Evolutionary conservation across 495 filamentous ascomycete genomes (phyloP).

Genomic region (Symbiotaphrina buchneri): DNA sequence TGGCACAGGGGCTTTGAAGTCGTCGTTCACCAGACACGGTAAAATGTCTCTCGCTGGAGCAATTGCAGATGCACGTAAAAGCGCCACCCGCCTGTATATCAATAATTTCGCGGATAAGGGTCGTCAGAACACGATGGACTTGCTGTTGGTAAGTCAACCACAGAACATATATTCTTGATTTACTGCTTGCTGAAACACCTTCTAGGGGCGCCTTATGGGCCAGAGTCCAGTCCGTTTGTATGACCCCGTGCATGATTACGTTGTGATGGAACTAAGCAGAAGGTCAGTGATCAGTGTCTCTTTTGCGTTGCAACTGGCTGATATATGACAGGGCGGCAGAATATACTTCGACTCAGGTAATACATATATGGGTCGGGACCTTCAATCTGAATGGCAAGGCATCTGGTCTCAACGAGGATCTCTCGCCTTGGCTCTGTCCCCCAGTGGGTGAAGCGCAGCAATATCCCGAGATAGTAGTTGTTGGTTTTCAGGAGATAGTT

Average conservation of each 20-base stretch:
- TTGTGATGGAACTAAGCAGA: constrained; percentile 48
- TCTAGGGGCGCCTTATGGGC: constrained; percentile 49
- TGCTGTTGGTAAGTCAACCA: constrained; percentile 30
- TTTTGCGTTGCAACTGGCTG: not conserved
- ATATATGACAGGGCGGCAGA: constrained; percentile 8
- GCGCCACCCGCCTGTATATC: constrained; percentile 78
- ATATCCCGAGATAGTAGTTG: constrained; percentile 58
- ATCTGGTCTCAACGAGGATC: constrained; percentile 50
- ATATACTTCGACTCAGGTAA: constrained; percentile 14
- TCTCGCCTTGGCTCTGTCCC: constrained; percentile 64
- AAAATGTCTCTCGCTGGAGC: constrained; percentile 92
- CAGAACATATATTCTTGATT: not conserved
- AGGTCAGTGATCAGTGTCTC: constrained; percentile 11
- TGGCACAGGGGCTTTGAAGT: constrained; percentile 85
- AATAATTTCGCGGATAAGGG: constrained; percentile 94
- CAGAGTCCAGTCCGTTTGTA: constrained; percentile 69
- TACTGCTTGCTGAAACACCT: constrained; percentile 1
- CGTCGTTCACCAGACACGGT: constrained; percentile 84
- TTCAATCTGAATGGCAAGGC: constrained; percentile 88
- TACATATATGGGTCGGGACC: constrained; percentile 60
- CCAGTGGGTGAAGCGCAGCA: constrained; percentile 23
- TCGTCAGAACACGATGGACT: constrained; percentile 83
- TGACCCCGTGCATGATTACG: constrained; percentile 84
- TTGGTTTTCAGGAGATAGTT: constrained; percentile 96
- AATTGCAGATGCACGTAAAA: constrained; percentile 88